phyloP scores from a whole-genome alignment of 768 basidiomycete species.

The Russula virescens region DNA sequence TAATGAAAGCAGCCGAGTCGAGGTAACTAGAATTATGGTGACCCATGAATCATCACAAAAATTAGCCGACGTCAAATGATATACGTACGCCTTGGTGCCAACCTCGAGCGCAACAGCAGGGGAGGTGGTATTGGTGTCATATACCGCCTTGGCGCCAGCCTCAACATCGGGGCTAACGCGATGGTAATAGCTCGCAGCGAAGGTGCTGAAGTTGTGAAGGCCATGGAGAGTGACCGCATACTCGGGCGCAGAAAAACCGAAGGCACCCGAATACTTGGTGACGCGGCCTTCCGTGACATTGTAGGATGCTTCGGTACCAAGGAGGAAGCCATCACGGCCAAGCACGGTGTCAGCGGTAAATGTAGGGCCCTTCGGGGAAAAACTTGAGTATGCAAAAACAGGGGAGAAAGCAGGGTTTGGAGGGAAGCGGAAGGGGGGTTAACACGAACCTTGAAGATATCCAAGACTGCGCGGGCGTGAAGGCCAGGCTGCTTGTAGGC shows the following conservation, averaged over 20 bases:
- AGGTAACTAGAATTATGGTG: slow-evolving; percentile 48
- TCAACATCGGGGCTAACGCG: slow-evolving; percentile 86
- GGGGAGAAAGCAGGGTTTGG: background rate
- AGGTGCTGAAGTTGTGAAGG: slow-evolving; percentile 89
- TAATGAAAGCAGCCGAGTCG: slow-evolving; percentile 86
- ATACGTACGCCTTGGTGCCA: slow-evolving; percentile 84
- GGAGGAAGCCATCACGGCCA: slow-evolving; percentile 95
- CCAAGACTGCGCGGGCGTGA: slow-evolving; percentile 85
- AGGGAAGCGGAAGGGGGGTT: background rate
- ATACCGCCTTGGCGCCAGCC: slow-evolving; percentile 94
- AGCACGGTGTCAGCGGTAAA: slow-evolving; percentile 94
- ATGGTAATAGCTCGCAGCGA: slow-evolving; percentile 98
- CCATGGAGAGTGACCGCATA: slow-evolving; percentile 93
- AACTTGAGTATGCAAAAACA: background rate
- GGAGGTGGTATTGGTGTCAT: slow-evolving; percentile 87
- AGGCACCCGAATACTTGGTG: slow-evolving; percentile 84
- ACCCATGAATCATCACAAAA: background rate
- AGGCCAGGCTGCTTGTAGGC: slow-evolving; percentile 95
- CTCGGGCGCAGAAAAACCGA: slow-evolving; percentile 95
- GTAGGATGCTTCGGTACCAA: slow-evolving; percentile 95
- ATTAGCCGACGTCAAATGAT: background rate
- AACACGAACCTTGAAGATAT: slow-evolving; percentile 81
- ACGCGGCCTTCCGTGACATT: slow-evolving; percentile 92
- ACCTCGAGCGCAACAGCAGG: slow-evolving; percentile 88
- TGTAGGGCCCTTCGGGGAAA: slow-evolving; percentile 71